Base-by-base conservation (phyloP, 2,329 filamentous ascomycete genomes). In the Stenocarpella maydis region DNA sequence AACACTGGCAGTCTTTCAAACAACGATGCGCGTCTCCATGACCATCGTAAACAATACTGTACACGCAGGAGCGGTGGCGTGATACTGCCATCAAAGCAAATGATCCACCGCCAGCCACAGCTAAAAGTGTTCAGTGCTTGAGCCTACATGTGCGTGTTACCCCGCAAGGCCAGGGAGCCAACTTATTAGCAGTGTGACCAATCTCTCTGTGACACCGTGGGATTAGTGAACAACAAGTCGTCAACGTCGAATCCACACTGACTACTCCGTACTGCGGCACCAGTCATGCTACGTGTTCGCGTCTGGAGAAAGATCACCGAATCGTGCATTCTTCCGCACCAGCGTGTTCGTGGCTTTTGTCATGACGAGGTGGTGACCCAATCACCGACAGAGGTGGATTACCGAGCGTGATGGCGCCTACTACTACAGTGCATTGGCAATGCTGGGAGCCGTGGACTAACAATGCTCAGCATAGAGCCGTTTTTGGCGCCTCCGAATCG, bases 381-480 rank as follows among this genome's bases (percentile, higher is more conserved):
- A 60, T 50, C 31, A 41, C 55, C 34, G 50, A 64, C 15, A 31
- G 58, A 19, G 28, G 26, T 19, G 43, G 41, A 49, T 26, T 34
- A 28, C 28, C 39, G 67, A 63, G 31, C 58, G 64, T 19, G 17
- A 65, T 24, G 28, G 37, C 15, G 21, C 54, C 37, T 17, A 26
- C 45, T 41, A 34, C 9, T 34, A 24, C 28, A 39, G 28, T 26
- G 6, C 54, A 34, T 52, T 50, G 43, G 58, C 28, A 63, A 49
- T 69, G 68, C 68, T 69, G 45, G 63, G 24, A 53, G 53, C 63
- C 53, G 68, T 67, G 34, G 26, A 60, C 68, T 28, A 53, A 69
- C 9, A 67, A 31, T 58, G 43, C 50, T 24, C 37, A 21, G 28
- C 55, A 65, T 28, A 19, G 24, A 5, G 14, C 12, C 34, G 12